Conservation (phyloP, 1,284 basidiomycete genomes). For the Golubevia pallescens region DNA sequence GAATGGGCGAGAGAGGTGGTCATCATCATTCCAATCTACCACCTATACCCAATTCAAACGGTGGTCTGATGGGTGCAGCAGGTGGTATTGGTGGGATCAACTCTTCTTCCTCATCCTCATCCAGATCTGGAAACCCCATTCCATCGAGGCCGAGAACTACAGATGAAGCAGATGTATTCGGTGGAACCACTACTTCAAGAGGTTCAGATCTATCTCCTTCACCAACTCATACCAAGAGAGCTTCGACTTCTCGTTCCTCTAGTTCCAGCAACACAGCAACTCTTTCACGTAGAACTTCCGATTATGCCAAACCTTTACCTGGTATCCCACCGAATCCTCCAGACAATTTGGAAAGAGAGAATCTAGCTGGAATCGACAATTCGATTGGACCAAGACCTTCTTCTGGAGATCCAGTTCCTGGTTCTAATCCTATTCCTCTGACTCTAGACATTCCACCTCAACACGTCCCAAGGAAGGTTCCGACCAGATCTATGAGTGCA, state of each 20-base stretch:
- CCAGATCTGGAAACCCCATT: background rate
- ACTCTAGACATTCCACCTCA: slow-evolving; percentile 28
- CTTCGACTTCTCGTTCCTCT: slow-evolving; percentile 19
- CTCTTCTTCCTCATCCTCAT: no score
- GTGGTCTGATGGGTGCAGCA: no score
- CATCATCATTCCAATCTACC: no score
- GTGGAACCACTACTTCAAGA: slow-evolving; percentile 14
- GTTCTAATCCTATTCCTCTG: slow-evolving; percentile 11
- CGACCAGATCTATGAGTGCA: background rate
- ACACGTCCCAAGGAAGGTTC: slow-evolving; percentile 36
- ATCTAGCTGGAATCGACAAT: slow-evolving; percentile 24
- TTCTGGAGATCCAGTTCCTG: slow-evolving; percentile 1
- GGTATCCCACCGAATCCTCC: slow-evolving; percentile 15
- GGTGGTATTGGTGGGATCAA: no score
- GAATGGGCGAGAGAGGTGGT: no score
- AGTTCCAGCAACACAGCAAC: slow-evolving; percentile 8
- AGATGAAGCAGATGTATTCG: slow-evolving; percentile 5
- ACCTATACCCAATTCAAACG: no score
- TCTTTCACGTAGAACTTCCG: slow-evolving; percentile 7
- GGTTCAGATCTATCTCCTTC: background rate
- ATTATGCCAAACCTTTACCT: slow-evolving; percentile 29
- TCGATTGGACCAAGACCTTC: slow-evolving; percentile 5
- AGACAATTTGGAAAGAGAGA: slow-evolving; percentile 3
- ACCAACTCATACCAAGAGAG: slow-evolving; percentile 1
- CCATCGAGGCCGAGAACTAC: slow-evolving; percentile 1